These are phyloP conservation scores for Dacryopinax primogenitus DNA, from an alignment of 768 basidiomycete species.

Conservation along the genomic window DNA sequence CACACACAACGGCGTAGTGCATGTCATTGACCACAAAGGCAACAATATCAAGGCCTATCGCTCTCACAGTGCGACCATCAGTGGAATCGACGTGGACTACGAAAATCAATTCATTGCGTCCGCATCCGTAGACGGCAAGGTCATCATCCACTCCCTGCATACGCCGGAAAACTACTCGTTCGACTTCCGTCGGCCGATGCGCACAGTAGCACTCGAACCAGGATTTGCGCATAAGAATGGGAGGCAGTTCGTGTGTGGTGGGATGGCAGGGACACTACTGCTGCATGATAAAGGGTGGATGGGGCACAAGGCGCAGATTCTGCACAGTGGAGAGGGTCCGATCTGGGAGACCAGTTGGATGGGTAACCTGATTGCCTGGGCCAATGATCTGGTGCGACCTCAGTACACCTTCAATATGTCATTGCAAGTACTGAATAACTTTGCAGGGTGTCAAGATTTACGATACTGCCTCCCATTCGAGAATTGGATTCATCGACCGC, in stretches of 20 bases:
- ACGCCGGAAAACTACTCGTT: slow-evolving; percentile 70
- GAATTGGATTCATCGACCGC: slow-evolving; percentile 77
- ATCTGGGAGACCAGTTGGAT: slow-evolving; percentile 89
- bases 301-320: slow-evolving; percentile 76
- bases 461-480: slow-evolving; percentile 61
- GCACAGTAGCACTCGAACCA: slow-evolving; percentile 80
- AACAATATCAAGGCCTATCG: slow-evolving; percentile 78
- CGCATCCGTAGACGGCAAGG: slow-evolving; percentile 84
- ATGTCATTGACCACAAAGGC: slow-evolving; percentile 67
- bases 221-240: slow-evolving; percentile 67
- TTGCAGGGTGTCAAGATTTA: slow-evolving; percentile 84
- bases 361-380: slow-evolving; percentile 83
- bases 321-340: slow-evolving; percentile 81
- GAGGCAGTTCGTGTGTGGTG: slow-evolving; percentile 78
- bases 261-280: slow-evolving; percentile 76
- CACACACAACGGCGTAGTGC: slow-evolving; percentile 85
- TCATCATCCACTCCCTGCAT: slow-evolving; percentile 71
- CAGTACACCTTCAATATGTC: not conserved
- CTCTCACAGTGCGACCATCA: slow-evolving; percentile 76
- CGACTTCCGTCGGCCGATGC: slow-evolving; percentile 85
- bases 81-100: slow-evolving; percentile 71
- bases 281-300: slow-evolving; percentile 93
- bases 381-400: slow-evolving; percentile 69
- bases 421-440: not conserved
- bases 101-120: slow-evolving; percentile 84